These are phyloP conservation scores for Coniferiporia sulphurascens DNA, from an alignment of 1,284 basidiomycete genomes.

Conservation along the genomic window DNA sequence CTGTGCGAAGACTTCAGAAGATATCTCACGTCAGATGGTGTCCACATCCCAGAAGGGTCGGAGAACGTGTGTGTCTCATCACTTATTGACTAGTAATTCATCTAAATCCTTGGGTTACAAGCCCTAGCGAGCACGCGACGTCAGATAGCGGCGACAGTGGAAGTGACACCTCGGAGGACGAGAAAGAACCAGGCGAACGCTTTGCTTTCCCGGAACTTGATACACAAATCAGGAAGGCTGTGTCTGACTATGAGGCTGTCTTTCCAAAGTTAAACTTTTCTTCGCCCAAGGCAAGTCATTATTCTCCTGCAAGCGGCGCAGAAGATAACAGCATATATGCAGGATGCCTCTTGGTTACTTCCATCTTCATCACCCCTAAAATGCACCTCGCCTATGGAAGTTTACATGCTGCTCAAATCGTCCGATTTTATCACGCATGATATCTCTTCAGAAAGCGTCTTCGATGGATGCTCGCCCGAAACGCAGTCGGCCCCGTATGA, in stretches of 20 bases:
- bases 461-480: constrained; percentile 47
- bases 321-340: not conserved
- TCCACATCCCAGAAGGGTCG: constrained; percentile 81
- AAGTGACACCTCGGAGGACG: constrained; percentile 35
- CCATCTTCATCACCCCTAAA: constrained; percentile 82
- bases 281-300: constrained; percentile 60
- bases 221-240: constrained; percentile 59
- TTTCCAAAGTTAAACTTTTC: constrained; percentile 97
- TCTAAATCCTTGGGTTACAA: constrained; percentile 34
- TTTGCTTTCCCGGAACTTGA: constrained; percentile 80
- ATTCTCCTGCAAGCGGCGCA: constrained; percentile 1
- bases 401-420: constrained; percentile 91
- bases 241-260: constrained; percentile 73
- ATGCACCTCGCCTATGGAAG: constrained; percentile 84
- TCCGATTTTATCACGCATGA: constrained; percentile 90
- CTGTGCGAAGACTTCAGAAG: constrained; percentile 60
- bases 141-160: constrained; percentile 23
- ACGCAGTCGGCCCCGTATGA: constrained; percentile 36
- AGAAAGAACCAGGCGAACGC: constrained; percentile 30
- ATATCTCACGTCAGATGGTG: constrained; percentile 76
- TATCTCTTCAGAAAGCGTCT: constrained; percentile 54
- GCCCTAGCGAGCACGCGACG: constrained; percentile 46
- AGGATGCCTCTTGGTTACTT: constrained; percentile 93
- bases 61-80: constrained; percentile 58
- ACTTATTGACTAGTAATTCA: not conserved